Evolutionary conservation across 495 filamentous ascomycete genomes (phyloP), one percentile per base, ranked within the genome.

Genomic region (Neurospora sp.): DNA sequence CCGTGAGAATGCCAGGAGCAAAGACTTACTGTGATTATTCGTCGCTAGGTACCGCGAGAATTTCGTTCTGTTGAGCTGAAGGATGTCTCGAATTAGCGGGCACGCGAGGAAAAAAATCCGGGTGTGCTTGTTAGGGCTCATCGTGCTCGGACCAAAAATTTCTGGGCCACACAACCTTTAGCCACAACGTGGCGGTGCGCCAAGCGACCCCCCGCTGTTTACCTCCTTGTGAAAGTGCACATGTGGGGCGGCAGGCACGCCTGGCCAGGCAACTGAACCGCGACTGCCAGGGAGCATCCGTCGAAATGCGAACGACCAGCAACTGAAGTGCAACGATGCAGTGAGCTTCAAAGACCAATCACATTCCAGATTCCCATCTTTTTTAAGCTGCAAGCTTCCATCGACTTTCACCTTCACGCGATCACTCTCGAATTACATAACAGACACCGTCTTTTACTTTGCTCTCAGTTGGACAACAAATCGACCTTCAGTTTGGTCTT

Each of bases 21-120:
- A 71, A 71, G 40, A 79, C 84, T 77, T 82, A 86, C 84, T 82
- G 75, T 85, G 82, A 81, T 74, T 76, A 68, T 75, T 79, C 75
- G 77, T 74, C 76, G 77, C 75, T 76, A 71, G 74, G 76, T 71
- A 77, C 75, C 77, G 77, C 76, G 73, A 80, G 53, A 71, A 68
- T 70, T 72, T 78, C 74, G 77, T 77, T 79, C 71, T 74, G 70
- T 71, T 79, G 75, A 72, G 72, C 73, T 77, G 77, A 77, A 74
- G 73, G 70, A 73, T 74, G 69, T 79, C 77, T 69, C 74, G 73
- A 78, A 80, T 79, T 80, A 73, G 70, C 78, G 74, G 78, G 75
- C 77, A 68, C 79, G 75, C 72, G 73, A 45, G 74, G 76, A 73
- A 74, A 79, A 79, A 79, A 77, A 77, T 74, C 74, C 75, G 76